phyloP scores from a whole-genome alignment of 768 basidiomycete species.

The Mycena filopes region DNA sequence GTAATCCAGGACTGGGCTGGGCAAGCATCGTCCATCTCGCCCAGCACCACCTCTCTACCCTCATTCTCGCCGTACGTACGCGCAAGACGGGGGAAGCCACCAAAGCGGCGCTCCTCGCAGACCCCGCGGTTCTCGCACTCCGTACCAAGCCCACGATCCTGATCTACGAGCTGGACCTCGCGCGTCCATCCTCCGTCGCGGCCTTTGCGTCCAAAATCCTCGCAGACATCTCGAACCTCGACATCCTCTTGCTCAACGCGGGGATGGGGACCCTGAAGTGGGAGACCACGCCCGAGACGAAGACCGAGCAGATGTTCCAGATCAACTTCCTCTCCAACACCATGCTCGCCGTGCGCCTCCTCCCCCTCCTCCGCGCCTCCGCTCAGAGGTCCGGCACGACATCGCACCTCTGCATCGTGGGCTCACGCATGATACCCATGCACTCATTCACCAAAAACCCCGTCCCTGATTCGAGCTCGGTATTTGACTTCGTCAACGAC shows the following conservation, averaged over 20 bases:
- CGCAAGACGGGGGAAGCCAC: conserved; percentile 24
- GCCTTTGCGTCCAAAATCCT: conserved; percentile 29
- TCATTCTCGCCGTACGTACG: conserved; percentile 34
- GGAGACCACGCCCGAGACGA: conserved; percentile 26
- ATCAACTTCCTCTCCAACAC: conserved; percentile 36
- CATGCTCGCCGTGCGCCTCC: conserved; percentile 33
- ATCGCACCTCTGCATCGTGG: conserved; percentile 29
- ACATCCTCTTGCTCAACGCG: conserved; percentile 37
- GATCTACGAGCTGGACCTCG: conserved; percentile 33
- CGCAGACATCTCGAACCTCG: conserved; percentile 21
- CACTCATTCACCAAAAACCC: conserved; percentile 18
- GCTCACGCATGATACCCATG: conserved; percentile 16
- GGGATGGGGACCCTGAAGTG: conserved; percentile 26
- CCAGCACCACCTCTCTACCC: conserved; percentile 29
- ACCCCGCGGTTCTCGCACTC: conserved; percentile 23
- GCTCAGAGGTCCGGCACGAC: conserved; percentile 12
- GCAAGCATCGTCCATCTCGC: conserved; percentile 30
- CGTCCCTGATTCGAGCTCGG: conserved; percentile 23
- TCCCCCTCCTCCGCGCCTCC: conserved; percentile 33
- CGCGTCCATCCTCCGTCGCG: conserved; percentile 32
- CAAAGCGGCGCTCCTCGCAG: conserved; percentile 28
- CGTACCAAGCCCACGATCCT: conserved; percentile 28
- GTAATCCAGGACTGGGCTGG: conserved; percentile 34
- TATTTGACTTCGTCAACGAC: conserved; percentile 32
- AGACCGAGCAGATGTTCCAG: conserved; percentile 31